Percentiles rank a stretch among this genome's conserved stretches.
These are phyloP conservation scores for Delphinella strobiligena DNA, from an alignment of 2,329 filamentous ascomycete species.

Conservation along the genomic window DNA sequence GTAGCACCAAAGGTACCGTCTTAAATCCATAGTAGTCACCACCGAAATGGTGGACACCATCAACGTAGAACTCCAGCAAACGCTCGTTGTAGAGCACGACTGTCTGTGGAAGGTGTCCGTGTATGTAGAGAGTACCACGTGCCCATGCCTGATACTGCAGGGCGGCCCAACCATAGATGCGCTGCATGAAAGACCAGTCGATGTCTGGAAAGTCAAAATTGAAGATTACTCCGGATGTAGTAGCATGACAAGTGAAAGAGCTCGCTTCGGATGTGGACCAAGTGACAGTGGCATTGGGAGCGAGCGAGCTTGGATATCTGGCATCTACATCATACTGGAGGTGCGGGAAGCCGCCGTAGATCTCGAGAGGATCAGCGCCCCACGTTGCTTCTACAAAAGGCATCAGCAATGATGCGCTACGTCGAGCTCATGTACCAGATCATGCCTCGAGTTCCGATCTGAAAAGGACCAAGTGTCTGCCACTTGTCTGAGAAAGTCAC, in stretches of 20 bases:
- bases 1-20: conserved; percentile 37
- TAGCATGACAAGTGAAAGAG: conserved; percentile 14
- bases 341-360: conserved; percentile 38
- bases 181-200: conserved; percentile 42
- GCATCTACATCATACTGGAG: conserved; percentile 31
- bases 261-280: conserved; percentile 34
- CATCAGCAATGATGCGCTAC: conserved; percentile 4
- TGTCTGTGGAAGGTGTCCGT: conserved; percentile 17
- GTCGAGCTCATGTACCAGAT: neutral
- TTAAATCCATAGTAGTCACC: conserved; percentile 45
- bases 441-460: conserved; percentile 46
- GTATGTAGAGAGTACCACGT: conserved; percentile 35
- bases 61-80: conserved; percentile 42
- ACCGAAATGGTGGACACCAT: conserved; percentile 41
- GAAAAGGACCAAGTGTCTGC: conserved; percentile 46
- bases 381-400: conserved; percentile 40
- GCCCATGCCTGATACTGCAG: conserved; percentile 49
- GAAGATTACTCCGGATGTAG: conserved; percentile 26
- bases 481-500: conserved; percentile 27
- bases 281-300: conserved; percentile 35
- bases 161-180: conserved; percentile 47
- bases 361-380: conserved; percentile 47
- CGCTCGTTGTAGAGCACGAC: conserved; percentile 35
- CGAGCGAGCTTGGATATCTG: conserved; percentile 38
- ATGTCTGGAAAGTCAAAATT: conserved; percentile 36